Base-by-base conservation (phyloP, 495 filamentous ascomycete species). In the Aspergillus avenaceus region DNA sequence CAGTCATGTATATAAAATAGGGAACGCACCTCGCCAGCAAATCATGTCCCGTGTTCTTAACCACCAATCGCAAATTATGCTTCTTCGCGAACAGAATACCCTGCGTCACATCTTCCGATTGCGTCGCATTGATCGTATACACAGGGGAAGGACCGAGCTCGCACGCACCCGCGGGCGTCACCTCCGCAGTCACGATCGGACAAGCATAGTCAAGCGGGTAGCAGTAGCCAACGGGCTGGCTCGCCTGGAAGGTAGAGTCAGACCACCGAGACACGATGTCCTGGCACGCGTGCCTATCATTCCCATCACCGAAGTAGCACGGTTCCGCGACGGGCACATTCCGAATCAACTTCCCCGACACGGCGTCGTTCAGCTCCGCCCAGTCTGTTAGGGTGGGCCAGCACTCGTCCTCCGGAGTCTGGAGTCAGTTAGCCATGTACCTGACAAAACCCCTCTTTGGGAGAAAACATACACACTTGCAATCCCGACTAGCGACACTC, bases 41-140 rank as follows among this genome's bases (percentile, higher is more conserved):
- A 34, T 59, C 56, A 36, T 82, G 74, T 7, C 76, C 76, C 8
- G 71, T 76, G 45, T 77, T 78, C 72, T 65, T 65, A 18, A 67
- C 52, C 12, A 60, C 57, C 25, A 67, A 14, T 9, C 71, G 70
- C 24, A 75, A 58, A 62, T 75, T 72, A 23, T 58, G 37, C 16
- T 45, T n/a, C 5, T 32, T 50, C 0, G 57, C 57, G 43, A 63
- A 63, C 4, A 19, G 14, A 2, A 38, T 16, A 7, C 43, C 56
- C 18, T 44, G 45, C 5, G 48, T 26, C 7, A 61, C 43, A 41
- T 67, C 54, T 27, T 23, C 45, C n/a, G 44, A 26, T 4, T 52
- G 50, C 0, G 52, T 58, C 2, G 58, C 62, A 45, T 60, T 59
- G 29, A 66, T 45, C 0, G 56, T 54, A 41, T 51, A 51, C 8